A percentile compares a stretch with the other conserved stretches of the same genome.
Conservation (phyloP, 257 asterid genomes). For the Penstemon eatonii region DNA sequence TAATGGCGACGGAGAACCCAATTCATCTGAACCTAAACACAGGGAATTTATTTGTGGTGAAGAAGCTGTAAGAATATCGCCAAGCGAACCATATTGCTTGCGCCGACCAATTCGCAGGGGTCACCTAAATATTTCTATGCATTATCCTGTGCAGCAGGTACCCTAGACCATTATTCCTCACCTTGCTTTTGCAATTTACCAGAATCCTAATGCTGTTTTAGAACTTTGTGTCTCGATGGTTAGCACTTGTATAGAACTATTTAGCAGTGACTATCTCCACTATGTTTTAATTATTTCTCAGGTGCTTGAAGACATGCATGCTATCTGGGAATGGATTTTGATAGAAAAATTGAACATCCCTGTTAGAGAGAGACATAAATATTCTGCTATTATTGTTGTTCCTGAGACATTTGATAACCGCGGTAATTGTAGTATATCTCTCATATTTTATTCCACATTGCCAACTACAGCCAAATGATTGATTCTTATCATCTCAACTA, state of each 20-base stretch:
- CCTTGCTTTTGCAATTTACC: slow-evolving; percentile 9
- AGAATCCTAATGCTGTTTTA: no score
- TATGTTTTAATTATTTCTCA: slow-evolving; percentile 28
- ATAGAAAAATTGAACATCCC: slow-evolving; percentile 69
- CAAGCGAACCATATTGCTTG: slow-evolving; percentile 84
- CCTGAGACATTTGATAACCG: slow-evolving; percentile 94
- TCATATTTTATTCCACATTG: slow-evolving; percentile 19
- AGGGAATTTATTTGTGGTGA: slow-evolving; percentile 88
- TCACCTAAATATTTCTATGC: slow-evolving; percentile 80
- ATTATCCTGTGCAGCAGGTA: slow-evolving; percentile 94
- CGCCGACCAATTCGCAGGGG: slow-evolving; percentile 97
- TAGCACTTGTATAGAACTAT: not conserved
- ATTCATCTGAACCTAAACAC: slow-evolving; percentile 51
- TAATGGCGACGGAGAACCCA: slow-evolving; percentile 43
- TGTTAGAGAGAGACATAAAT: slow-evolving; percentile 62
- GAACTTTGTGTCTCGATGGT: no score
- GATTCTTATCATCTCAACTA: not conserved
- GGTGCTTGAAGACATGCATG: slow-evolving; percentile 90
- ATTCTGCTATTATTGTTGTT: slow-evolving; percentile 80
- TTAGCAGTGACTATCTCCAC: not conserved
- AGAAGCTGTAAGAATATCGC: slow-evolving; percentile 84
- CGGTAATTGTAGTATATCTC: slow-evolving; percentile 47
- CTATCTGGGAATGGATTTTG: slow-evolving; percentile 94
- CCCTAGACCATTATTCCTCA: slow-evolving; percentile 10
- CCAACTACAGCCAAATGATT: not conserved